Evolutionary conservation across 2,329 filamentous ascomycete species (phyloP), one percentile per base, ranked within the genome.

Genomic region (Bipolaris zeicola): DNA sequence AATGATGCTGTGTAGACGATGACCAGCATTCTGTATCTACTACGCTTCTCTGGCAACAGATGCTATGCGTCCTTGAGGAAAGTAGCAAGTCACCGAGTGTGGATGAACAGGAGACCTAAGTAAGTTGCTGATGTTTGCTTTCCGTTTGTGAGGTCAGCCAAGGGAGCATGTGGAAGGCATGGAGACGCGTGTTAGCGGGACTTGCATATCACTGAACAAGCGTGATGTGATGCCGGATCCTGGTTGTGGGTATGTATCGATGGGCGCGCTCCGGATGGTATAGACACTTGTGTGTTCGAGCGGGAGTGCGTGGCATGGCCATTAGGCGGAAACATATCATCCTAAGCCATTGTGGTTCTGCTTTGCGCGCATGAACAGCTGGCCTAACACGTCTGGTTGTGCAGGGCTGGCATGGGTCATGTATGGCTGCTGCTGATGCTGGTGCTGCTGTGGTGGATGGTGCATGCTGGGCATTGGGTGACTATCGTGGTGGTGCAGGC

Each of bases 401-500:
- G 61, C 55, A 44, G 62, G 58, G 18, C 62, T 64, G 39, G 66
- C 62, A 52, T 69, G 39, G 13, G 50, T 14, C 43, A 52, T 43
- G 20, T 46, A 70, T 10, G 14, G 49, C 13, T 61, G 60, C 7
- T 63, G 62, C 8, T 83, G 26, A 26, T 26, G 82, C 41, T 76
- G 76, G 39, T 79, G 77, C 24, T 53, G 37, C 43, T 65, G 52
- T 70, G 75, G 67, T 2, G 83, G 82, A 41, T 77, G 76, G 43
- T 78, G 77, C 37, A 45, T 50, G 42, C 51, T 24, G 11, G 55
- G 52, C 44, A 49, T 51, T 8, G 57, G 58, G 11, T 61, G 57
- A 24, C 47, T 65, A 48, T 71, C 75, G 66, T 83, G 82, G 43
- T 77, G 76, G 46, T 79, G 77, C 13, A 83, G 75, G 65, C 79